phyloP scores from a whole-genome alignment of 331 rosid genomes.

The Saraca asoca region DNA sequence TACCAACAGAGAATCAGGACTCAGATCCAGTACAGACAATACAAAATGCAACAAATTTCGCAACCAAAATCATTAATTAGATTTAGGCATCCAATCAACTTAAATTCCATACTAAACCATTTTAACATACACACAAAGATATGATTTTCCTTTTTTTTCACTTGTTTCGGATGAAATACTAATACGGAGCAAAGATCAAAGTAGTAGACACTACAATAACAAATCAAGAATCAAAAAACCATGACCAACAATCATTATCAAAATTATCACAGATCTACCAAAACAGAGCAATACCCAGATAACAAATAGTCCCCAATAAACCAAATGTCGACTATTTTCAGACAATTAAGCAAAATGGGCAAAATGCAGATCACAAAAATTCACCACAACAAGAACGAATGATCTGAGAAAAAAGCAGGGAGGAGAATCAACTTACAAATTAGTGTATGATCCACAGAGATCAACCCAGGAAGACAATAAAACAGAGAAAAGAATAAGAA shows the following conservation, averaged over 20 bases:
- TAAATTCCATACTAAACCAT: slow-evolving; percentile 1
- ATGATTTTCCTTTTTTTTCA: slow-evolving; percentile 6
- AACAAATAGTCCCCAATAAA: slow-evolving; percentile 23
- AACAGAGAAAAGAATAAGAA: not conserved
- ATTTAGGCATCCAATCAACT: slow-evolving; percentile 10
- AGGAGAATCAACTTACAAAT: slow-evolving; percentile 45
- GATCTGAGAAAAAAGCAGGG: slow-evolving; percentile 17
- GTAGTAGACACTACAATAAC: not conserved
- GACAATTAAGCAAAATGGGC: not conserved
- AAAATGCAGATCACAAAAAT: slow-evolving; percentile 13
- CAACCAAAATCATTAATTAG: slow-evolving; percentile 20
- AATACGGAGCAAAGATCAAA: slow-evolving; percentile 7
- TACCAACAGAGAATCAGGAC: too few relatives aligned
- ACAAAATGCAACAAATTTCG: slow-evolving; percentile 11
- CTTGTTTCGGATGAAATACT: not conserved
- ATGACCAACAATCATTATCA: slow-evolving; percentile 1
- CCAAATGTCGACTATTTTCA: slow-evolving; percentile 15
- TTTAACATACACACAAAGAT: slow-evolving; percentile 26
- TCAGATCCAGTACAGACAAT: too few relatives aligned
- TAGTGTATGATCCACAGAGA: slow-evolving; percentile 34
- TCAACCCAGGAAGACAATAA: not conserved
- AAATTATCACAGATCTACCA: slow-evolving; percentile 33
- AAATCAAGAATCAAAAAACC: slow-evolving; percentile 4
- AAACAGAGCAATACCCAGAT: slow-evolving; percentile 32
- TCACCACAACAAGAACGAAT: not conserved